phyloP scores from a whole-genome alignment of 257 asterid species.

The Dorcoceras hygrometricum region DNA sequence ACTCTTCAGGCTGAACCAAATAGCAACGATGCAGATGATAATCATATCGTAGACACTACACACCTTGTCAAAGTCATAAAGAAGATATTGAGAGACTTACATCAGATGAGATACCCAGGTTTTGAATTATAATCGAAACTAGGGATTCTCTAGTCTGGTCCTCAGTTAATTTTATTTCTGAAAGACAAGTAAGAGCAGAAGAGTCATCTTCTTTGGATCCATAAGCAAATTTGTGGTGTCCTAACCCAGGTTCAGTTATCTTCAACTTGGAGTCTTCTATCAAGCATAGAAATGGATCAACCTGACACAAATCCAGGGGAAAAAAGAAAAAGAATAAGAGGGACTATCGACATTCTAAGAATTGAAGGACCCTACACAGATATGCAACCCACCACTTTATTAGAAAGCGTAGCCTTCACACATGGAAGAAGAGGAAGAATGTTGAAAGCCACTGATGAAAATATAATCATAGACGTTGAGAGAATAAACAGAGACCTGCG shows the following conservation, averaged over 20 bases:
- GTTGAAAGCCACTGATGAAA: slow-evolving; percentile 68
- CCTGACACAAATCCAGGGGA: slow-evolving; percentile 40
- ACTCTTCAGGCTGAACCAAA: slow-evolving; percentile 52
- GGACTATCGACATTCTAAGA: slow-evolving; percentile 11
- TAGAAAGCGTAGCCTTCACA: slow-evolving; percentile 50
- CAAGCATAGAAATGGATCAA: slow-evolving; percentile 82
- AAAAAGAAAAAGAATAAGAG: not conserved
- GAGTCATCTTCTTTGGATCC: slow-evolving; percentile 86
- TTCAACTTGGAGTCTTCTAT: slow-evolving; percentile 81
- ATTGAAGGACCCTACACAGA: slow-evolving; percentile 12
- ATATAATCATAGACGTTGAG: slow-evolving; percentile 84
- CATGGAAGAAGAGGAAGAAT: slow-evolving; percentile 54
- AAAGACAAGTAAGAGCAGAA: slow-evolving; percentile 61
- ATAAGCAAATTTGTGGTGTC: slow-evolving; percentile 34
- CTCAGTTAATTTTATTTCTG: slow-evolving; percentile 51
- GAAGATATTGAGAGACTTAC: slow-evolving; percentile 33
- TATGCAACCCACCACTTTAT: slow-evolving; percentile 49
- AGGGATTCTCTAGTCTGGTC: slow-evolving; percentile 66
- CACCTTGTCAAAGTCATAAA: not conserved
- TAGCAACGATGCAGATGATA: slow-evolving; percentile 9
- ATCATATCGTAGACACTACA: slow-evolving; percentile 3
- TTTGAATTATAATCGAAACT: slow-evolving; percentile 56
- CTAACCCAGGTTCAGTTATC: slow-evolving; percentile 45
- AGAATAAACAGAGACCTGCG: slow-evolving; percentile 86
- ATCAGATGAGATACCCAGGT: slow-evolving; percentile 47